Percentiles rank a stretch among this genome's conserved stretches.
phyloP scores from a whole-genome alignment of 805 yeast species.

The Vanderwaltozyma yarrowii region DNA sequence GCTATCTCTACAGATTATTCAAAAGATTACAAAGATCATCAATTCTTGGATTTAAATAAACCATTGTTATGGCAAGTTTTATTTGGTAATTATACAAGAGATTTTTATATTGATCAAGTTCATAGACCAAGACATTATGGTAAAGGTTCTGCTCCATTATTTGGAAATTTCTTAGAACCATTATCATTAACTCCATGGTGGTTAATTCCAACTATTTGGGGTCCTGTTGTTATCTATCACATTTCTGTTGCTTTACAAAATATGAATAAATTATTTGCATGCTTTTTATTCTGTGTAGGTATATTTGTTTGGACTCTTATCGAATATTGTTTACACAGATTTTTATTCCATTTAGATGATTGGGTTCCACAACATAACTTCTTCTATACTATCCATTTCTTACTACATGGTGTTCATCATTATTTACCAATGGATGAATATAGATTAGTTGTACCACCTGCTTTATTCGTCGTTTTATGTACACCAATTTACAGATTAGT shows the following conservation, averaged over 20 bases:
- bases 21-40: constrained; percentile 63
- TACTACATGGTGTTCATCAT: constrained; percentile 94
- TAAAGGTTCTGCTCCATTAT: constrained; percentile 89
- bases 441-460: constrained; percentile 94
- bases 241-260: constrained; percentile 49
- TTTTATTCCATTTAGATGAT: constrained; percentile 84
- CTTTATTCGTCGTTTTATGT: constrained; percentile 61
- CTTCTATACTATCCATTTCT: constrained; percentile 75
- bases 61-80: constrained; percentile 79
- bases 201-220: constrained; percentile 80
- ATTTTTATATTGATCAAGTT: constrained; percentile 88
- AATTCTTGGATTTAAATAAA: constrained; percentile 74
- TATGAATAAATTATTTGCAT: constrained; percentile 34
- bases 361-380: constrained; percentile 71
- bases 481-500: constrained; percentile 76
- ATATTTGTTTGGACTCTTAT: constrained; percentile 85
- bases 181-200: constrained; percentile 89
- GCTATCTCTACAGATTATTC: constrained; percentile 69
- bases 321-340: constrained; percentile 83
- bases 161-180: constrained; percentile 93
- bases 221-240: constrained; percentile 64
- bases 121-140: constrained; percentile 98
- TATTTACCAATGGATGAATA: constrained; percentile 93
- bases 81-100: constrained; percentile 65
- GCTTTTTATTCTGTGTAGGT: constrained; percentile 65